Percentiles rank a stretch among this genome's conserved stretches.
Evolutionary conservation across 257 asterid species (phyloP).

Genomic region (Buddleja alternifolia): DNA sequence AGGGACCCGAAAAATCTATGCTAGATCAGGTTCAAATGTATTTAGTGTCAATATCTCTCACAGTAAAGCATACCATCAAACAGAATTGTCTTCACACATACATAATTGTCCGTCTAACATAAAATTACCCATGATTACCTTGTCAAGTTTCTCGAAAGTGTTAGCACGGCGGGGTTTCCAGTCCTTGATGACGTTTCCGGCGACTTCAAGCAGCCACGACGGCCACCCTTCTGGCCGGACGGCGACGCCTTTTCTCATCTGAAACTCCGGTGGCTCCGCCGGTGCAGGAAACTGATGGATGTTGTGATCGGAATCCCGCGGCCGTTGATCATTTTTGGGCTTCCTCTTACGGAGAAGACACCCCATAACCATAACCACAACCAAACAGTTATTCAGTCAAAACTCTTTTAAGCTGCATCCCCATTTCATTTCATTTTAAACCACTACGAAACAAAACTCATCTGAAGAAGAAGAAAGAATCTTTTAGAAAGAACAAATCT

Average conservation of each 20-base stretch:
- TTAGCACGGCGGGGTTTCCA: conserved; percentile 92
- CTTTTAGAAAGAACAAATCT: conserved; percentile 12
- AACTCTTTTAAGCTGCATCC: not conserved
- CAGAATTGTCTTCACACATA: no score
- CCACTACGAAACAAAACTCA: no score
- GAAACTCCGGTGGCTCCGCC: conserved; percentile 35
- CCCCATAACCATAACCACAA: conserved; percentile 50
- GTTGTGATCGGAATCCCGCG: no score
- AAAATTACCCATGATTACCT: no score
- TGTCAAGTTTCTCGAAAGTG: conserved; percentile 84
- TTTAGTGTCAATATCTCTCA: no score
- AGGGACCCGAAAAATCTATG: no score
- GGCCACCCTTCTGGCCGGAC: conserved; percentile 71
- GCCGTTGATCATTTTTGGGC: not conserved
- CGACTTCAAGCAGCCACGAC: conserved; percentile 75
- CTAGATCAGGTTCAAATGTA: no score
- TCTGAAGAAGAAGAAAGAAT: not conserved
- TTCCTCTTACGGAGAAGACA: conserved; percentile 55
- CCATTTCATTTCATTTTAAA: conserved; percentile 31
- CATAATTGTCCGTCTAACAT: no score
- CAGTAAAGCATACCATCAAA: no score
- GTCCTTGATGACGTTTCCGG: conserved; percentile 75
- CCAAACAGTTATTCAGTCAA: no score
- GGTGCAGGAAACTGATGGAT: conserved; percentile 31
- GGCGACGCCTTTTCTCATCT: conserved; percentile 36